Conservation (phyloP, 495 filamentous ascomycete genomes). For the Aspergillus affinis region DNA sequence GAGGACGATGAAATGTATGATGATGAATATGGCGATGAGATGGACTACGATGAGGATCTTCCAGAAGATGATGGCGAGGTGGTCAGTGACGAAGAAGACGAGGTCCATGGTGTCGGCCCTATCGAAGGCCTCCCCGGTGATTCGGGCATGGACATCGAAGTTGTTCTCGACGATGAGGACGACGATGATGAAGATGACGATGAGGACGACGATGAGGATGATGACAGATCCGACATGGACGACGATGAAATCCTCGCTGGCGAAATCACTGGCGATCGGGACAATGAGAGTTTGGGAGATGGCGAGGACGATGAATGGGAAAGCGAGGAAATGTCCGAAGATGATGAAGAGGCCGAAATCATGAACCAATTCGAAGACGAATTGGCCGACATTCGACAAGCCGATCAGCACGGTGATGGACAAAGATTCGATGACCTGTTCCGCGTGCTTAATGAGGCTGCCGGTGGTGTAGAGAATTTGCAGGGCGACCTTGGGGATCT, state of each 20-base stretch:
- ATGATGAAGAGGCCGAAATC: slow-evolving; percentile 56
- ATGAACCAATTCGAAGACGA: slow-evolving; percentile 50
- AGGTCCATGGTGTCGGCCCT: slow-evolving; percentile 72
- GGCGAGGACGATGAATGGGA: slow-evolving; percentile 62
- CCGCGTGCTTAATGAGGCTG: slow-evolving; percentile 44
- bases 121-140: slow-evolving; percentile 86
- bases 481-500: slow-evolving; percentile 41
- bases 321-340: slow-evolving; percentile 55
- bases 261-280: slow-evolving; percentile 62
- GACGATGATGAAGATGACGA: slow-evolving; percentile 63
- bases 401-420: slow-evolving; percentile 63
- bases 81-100: slow-evolving; percentile 87
- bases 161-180: slow-evolving; percentile 74
- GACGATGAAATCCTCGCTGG: slow-evolving; percentile 53
- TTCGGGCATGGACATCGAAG: slow-evolving; percentile 73
- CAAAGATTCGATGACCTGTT: slow-evolving; percentile 42
- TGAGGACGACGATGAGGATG: slow-evolving; percentile 67
- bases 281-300: slow-evolving; percentile 59
- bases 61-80: slow-evolving; percentile 78
- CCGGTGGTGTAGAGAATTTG: slow-evolving; percentile 38
- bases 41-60: slow-evolving; percentile 81
- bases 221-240: slow-evolving; percentile 55
- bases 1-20: slow-evolving; percentile 84
- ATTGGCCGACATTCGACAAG: slow-evolving; percentile 64
- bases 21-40: slow-evolving; percentile 84